Evolutionary conservation across 2,329 filamentous ascomycete species (phyloP).

Genomic region (Calonectria pseudoturangicola): DNA sequence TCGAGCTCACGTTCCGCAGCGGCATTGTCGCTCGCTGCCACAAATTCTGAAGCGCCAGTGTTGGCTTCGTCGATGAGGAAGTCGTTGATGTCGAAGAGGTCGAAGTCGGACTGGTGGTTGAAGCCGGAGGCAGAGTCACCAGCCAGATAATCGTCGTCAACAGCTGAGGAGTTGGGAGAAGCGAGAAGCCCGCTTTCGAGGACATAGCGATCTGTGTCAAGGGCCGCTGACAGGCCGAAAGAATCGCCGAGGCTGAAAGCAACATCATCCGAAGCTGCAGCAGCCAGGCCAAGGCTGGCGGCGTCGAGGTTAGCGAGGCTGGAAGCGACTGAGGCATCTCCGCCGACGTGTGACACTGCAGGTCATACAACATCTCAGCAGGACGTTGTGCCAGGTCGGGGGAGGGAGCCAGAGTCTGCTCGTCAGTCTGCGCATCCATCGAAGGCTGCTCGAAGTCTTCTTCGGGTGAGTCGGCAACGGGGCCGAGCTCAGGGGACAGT

Average conservation of each 20-base stretch:
- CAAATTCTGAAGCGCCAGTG: conserved; percentile 66
- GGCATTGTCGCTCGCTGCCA: conserved; percentile 70
- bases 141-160: conserved; percentile 81
- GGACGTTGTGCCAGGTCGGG: conserved; percentile 99
- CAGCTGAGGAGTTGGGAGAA: conserved; percentile 80
- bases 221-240: conserved; percentile 81
- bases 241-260: conserved; percentile 81
- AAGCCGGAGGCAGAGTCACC: conserved; percentile 73
- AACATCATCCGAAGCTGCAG: conserved; percentile 76
- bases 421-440: conserved; percentile 48
- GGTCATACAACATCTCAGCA: conserved; percentile 99
- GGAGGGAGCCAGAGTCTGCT: conserved; percentile 66
- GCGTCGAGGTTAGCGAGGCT: conserved; percentile 64
- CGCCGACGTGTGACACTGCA: conserved; percentile 99
- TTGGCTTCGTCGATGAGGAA: conserved; percentile 73
- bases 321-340: conserved; percentile 71
- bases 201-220: conserved; percentile 84
- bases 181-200: conserved; percentile 85
- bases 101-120: conserved; percentile 63
- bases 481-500: conserved; percentile 74
- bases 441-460: conserved; percentile 55
- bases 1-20: conserved; percentile 72
- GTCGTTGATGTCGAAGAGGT: conserved; percentile 72
- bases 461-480: conserved; percentile 67
- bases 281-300: conserved; percentile 65